A percentile compares a stretch with the other conserved stretches of the same genome.
These are phyloP conservation scores for Trypethelium eluteriae DNA, from an alignment of 495 filamentous ascomycete species.

Conservation along the genomic window DNA sequence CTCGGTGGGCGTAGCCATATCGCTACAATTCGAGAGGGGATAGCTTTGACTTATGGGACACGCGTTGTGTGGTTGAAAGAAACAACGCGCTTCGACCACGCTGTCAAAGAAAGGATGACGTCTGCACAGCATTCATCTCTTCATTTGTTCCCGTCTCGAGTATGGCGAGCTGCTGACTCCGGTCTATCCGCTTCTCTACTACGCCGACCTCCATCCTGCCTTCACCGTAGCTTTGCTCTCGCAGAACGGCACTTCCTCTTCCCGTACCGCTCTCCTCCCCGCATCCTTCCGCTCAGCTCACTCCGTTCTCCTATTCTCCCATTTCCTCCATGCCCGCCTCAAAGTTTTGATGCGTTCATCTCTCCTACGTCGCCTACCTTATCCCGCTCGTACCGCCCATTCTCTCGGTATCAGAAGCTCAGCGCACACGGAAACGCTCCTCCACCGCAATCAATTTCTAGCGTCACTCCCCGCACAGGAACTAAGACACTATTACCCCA, in stretches of 20 bases:
- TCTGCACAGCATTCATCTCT: too few species aligned
- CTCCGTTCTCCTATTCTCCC: not conserved
- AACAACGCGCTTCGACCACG: not conserved
- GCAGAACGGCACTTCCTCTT: not conserved
- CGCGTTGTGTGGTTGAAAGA: not conserved
- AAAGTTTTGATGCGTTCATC: not conserved
- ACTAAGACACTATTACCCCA: not conserved
- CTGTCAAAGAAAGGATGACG: too few species aligned
- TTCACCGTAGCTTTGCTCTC: not conserved
- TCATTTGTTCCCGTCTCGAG: too few species aligned
- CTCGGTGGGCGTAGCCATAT: not conserved
- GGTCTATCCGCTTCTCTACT: not conserved
- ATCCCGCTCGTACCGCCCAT: not conserved
- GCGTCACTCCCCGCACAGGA: not conserved
- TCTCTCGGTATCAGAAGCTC: not conserved
- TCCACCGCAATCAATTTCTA: not conserved
- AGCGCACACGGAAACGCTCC: not conserved
- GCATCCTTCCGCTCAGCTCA: not conserved
- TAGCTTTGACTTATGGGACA: not conserved
- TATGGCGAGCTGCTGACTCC: too few species aligned
- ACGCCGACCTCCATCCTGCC: not conserved
- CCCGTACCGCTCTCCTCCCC: not conserved
- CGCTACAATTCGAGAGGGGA: not conserved
- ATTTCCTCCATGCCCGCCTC: not conserved
- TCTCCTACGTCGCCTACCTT: not conserved